These are phyloP conservation scores for Colletotrichum liriopes DNA, from an alignment of 2,329 filamentous ascomycete species.

Conservation along the genomic window DNA sequence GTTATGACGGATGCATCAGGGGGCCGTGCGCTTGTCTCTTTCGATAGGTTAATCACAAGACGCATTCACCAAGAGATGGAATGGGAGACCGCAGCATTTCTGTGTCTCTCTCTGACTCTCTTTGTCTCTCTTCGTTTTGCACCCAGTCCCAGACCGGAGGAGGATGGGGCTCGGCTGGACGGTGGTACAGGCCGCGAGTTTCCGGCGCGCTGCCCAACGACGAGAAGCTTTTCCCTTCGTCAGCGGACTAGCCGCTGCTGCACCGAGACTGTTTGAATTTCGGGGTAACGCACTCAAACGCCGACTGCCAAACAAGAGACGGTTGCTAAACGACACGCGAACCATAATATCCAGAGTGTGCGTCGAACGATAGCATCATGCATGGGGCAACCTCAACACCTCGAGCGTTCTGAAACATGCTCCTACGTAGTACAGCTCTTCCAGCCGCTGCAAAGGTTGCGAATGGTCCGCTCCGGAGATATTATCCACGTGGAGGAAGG, in stretches of 20 bases:
- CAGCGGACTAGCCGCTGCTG: background rate
- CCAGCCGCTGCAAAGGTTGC: background rate
- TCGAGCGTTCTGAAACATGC: conserved; percentile 28
- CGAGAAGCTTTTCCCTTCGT: background rate
- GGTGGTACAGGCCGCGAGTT: background rate
- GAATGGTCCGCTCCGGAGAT: conserved; percentile 8
- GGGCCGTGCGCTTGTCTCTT: conserved; percentile 17
- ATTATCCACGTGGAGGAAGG: conserved; percentile 33
- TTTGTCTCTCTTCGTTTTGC: background rate
- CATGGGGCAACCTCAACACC: conserved; percentile 6
- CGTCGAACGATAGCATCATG: conserved; percentile 17
- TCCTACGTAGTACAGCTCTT: background rate
- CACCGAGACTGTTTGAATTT: background rate
- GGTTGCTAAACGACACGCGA: conserved; percentile 11
- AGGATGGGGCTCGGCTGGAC: background rate
- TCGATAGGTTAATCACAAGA: background rate
- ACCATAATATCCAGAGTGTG: conserved; percentile 1
- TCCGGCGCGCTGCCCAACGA: background rate
- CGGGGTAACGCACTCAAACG: background rate
- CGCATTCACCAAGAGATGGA: background rate
- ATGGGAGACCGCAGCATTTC: background rate
- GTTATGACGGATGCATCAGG: conserved; percentile 9
- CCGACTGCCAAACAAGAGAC: background rate
- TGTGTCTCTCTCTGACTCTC: background rate
- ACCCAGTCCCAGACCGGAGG: background rate